phyloP scores from a whole-genome alignment of 768 basidiomycete species.

The Mycena venus region DNA sequence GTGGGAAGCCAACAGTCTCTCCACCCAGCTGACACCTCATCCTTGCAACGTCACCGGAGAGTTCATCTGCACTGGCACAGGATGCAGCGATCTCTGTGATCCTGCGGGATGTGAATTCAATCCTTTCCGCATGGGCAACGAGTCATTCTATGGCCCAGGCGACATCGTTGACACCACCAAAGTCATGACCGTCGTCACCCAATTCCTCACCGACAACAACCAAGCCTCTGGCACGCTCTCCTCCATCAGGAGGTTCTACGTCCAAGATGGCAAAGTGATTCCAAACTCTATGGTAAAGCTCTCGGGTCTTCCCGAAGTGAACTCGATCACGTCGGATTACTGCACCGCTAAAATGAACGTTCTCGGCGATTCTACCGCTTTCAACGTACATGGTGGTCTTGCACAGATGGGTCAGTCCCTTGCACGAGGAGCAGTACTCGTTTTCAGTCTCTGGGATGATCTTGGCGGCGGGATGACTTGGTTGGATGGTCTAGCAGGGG shows the following conservation, averaged over 20 bases:
- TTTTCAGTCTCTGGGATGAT: constrained; percentile 54
- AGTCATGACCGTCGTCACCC: constrained; percentile 56
- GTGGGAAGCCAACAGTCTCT: constrained; percentile 55
- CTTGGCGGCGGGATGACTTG: constrained; percentile 53
- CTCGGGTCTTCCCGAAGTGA: constrained; percentile 44
- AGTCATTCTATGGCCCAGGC: constrained; percentile 51
- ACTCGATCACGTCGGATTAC: constrained; percentile 52
- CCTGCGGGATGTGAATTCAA: constrained; percentile 58
- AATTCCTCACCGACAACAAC: constrained; percentile 54
- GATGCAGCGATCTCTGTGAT: constrained; percentile 49
- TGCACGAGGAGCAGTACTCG: constrained; percentile 51
- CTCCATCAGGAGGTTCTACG: constrained; percentile 55
- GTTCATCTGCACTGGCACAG: constrained; percentile 46
- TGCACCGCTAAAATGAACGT: constrained; percentile 49
- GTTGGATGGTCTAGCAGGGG: constrained; percentile 44
- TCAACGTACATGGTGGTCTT: constrained; percentile 48
- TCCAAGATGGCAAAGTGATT: constrained; percentile 53
- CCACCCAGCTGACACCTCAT: constrained; percentile 54
- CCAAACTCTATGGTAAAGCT: constrained; percentile 48
- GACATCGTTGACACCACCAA: constrained; percentile 51
- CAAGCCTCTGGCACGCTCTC: constrained; percentile 49
- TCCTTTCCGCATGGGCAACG: constrained; percentile 55
- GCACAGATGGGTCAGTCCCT: constrained; percentile 40
- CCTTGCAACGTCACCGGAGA: constrained; percentile 48
- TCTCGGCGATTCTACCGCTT: constrained; percentile 51